Conservation (phyloP, 1,284 basidiomycete genomes). For the Mycena citricolor region DNA sequence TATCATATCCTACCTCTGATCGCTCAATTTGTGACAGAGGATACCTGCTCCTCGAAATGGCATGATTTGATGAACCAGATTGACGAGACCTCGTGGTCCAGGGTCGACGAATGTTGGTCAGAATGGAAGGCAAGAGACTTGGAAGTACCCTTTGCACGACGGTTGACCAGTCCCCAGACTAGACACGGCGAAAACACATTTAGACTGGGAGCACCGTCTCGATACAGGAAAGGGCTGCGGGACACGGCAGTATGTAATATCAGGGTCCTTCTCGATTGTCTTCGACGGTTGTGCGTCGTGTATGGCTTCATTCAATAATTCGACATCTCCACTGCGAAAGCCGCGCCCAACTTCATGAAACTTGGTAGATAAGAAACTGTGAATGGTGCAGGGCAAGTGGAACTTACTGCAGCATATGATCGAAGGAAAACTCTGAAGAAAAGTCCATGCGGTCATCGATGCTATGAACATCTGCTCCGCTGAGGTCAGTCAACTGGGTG, state of each 20-base stretch:
- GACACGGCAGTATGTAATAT: too few species aligned
- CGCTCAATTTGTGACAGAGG: constrained; percentile 21
- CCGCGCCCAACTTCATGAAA: constrained; percentile 46
- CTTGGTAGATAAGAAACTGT: constrained; percentile 30
- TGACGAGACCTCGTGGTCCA: constrained; percentile 16
- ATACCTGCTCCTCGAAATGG: constrained; percentile 14
- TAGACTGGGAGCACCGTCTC: constrained; percentile 19
- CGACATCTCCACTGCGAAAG: constrained; percentile 43
- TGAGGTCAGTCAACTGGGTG: neutral
- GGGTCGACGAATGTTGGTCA: constrained; percentile 14
- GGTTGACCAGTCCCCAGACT: constrained; percentile 1
- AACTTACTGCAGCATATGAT: constrained; percentile 25
- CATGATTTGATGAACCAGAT: constrained; percentile 16
- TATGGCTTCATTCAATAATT: constrained; percentile 14
- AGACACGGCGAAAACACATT: constrained; percentile 20
- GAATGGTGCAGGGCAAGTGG: neutral
- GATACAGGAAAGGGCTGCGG: constrained; percentile 14
- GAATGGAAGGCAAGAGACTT: constrained; percentile 12
- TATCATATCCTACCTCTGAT: constrained; percentile 22
- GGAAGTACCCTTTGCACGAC: neutral
- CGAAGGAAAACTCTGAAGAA: constrained; percentile 38
- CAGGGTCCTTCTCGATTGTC: too few species aligned
- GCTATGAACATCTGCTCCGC: constrained; percentile 39
- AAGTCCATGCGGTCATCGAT: constrained; percentile 39
- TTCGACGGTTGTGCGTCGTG: too few species aligned